Percentiles rank a stretch among this genome's conserved stretches.
These are phyloP conservation scores for Aspergillus ostianus DNA, from an alignment of 495 filamentous ascomycete species.

Conservation along the genomic window DNA sequence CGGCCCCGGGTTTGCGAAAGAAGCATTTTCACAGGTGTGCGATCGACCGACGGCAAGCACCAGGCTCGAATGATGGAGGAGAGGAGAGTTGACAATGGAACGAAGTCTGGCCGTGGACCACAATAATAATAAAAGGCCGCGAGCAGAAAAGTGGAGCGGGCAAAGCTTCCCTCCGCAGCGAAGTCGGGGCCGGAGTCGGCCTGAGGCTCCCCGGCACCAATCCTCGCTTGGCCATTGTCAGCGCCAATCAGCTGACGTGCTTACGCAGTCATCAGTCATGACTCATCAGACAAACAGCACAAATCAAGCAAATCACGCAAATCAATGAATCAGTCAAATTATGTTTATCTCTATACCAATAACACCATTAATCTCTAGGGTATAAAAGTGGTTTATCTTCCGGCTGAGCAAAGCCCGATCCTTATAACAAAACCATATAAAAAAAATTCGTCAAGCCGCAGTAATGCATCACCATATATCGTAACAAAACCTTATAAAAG, in stretches of 20 bases:
- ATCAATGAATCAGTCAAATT: too few relatives aligned
- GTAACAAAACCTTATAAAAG: constrained; percentile 7
- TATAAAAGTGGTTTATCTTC: neutral
- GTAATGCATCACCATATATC: constrained; percentile 5
- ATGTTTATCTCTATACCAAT: neutral
- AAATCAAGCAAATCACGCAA: too few relatives aligned
- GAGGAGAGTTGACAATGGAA: constrained; percentile 9
- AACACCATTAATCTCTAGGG: neutral
- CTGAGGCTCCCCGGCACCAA: constrained; percentile 31
- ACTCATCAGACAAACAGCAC: too few relatives aligned
- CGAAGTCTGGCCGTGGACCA: constrained; percentile 1
- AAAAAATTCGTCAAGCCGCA: neutral
- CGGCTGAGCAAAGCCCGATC: neutral
- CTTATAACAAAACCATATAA: neutral
- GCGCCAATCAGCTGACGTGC: constrained; percentile 1
- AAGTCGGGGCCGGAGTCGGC: constrained; percentile 32
- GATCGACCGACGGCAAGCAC: neutral
- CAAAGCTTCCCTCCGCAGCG: constrained; percentile 18
- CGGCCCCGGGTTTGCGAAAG: constrained; percentile 41
- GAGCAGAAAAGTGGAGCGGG: constrained; percentile 11
- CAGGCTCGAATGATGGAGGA: constrained; percentile 6
- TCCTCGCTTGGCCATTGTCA: constrained; percentile 25
- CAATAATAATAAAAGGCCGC: constrained; percentile 17
- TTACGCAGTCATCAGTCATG: too few relatives aligned
- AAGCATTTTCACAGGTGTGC: constrained; percentile 34